phyloP scores from a whole-genome alignment of 768 basidiomycete species.

The Collybia mongolica region DNA sequence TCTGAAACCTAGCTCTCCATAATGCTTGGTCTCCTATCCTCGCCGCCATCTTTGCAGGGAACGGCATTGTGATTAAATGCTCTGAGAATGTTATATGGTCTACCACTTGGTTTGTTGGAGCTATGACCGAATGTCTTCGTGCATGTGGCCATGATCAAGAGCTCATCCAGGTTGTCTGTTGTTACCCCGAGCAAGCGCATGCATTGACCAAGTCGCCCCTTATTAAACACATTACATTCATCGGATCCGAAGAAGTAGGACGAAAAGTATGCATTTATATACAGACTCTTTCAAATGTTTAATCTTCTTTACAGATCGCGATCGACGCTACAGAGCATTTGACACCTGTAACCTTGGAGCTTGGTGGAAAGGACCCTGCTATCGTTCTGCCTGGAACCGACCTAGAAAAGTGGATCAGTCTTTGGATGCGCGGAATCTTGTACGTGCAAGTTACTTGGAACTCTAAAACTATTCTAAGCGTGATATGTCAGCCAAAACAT shows the following conservation, averaged over 20 bases:
- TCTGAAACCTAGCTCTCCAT: constrained; percentile 64
- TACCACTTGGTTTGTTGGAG: constrained; percentile 77
- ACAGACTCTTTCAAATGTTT: neutral
- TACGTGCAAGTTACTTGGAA: constrained; percentile 38
- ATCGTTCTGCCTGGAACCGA: constrained; percentile 87
- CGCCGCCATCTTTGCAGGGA: constrained; percentile 88
- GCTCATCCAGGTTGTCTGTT: constrained; percentile 89
- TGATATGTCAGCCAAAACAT: constrained; percentile 68
- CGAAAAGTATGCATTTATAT: constrained; percentile 51
- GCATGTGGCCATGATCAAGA: constrained; percentile 83
- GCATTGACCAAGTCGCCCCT: constrained; percentile 73
- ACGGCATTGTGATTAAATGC: constrained; percentile 87
- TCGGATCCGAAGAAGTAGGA: constrained; percentile 79
- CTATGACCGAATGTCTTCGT: constrained; percentile 71
- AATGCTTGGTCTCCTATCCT: constrained; percentile 94
- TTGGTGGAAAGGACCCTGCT: constrained; percentile 94
- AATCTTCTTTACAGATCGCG: constrained; percentile 55
- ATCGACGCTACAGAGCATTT: constrained; percentile 81
- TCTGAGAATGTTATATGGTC: constrained; percentile 95
- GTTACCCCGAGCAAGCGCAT: constrained; percentile 85
- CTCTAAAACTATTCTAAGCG: neutral
- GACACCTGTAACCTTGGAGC: constrained; percentile 90
- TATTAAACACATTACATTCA: constrained; percentile 95
- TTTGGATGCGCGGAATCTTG: constrained; percentile 93
- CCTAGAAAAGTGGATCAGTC: constrained; percentile 71